Evolutionary conservation across 2,329 filamentous ascomycete genomes (phyloP).

Genomic region (Pyrenophora teres): DNA sequence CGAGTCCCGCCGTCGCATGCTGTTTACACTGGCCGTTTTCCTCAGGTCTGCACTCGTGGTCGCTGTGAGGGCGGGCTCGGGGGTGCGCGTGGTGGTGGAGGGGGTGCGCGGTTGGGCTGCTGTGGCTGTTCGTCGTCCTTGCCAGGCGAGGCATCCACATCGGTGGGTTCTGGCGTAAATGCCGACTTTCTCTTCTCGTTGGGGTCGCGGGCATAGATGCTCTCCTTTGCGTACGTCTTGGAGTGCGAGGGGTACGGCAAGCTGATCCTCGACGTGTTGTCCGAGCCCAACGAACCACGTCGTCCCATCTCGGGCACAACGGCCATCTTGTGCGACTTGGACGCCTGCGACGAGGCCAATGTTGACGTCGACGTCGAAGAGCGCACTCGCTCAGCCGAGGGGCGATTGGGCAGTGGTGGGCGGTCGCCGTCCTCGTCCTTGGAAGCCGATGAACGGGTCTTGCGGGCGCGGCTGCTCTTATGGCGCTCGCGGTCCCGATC

Average conservation of each 20-base stretch:
- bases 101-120: slow-evolving; percentile 23
- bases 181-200: slow-evolving; percentile 35
- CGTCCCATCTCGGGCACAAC: slow-evolving; percentile 56
- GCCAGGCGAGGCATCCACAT: slow-evolving; percentile 43
- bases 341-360: slow-evolving; percentile 24
- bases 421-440: slow-evolving; percentile 31
- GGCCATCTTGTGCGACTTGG: slow-evolving; percentile 43
- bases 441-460: slow-evolving; percentile 38
- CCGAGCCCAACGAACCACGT: slow-evolving; percentile 42
- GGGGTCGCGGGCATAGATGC: slow-evolving; percentile 64
- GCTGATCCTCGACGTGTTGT: slow-evolving; percentile 45
- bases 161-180: slow-evolving; percentile 51
- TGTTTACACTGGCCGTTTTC: slow-evolving; percentile 52
- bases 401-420: slow-evolving; percentile 22
- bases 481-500: slow-evolving; percentile 28
- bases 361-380: slow-evolving; percentile 31
- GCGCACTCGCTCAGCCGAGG: slow-evolving; percentile 34
- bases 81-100: slow-evolving; percentile 43
- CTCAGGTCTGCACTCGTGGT: slow-evolving; percentile 48
- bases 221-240: slow-evolving; percentile 90
- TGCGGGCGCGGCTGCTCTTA: slow-evolving; percentile 35
- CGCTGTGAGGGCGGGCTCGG: slow-evolving; percentile 55
- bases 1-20: slow-evolving; percentile 48
- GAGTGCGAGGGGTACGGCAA: slow-evolving; percentile 82
- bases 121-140: slow-evolving; percentile 23